Evolutionary conservation across 345 rosid species (phyloP), one percentile per base, ranked within the genome.

Genomic region (Corchorus capsularis): DNA sequence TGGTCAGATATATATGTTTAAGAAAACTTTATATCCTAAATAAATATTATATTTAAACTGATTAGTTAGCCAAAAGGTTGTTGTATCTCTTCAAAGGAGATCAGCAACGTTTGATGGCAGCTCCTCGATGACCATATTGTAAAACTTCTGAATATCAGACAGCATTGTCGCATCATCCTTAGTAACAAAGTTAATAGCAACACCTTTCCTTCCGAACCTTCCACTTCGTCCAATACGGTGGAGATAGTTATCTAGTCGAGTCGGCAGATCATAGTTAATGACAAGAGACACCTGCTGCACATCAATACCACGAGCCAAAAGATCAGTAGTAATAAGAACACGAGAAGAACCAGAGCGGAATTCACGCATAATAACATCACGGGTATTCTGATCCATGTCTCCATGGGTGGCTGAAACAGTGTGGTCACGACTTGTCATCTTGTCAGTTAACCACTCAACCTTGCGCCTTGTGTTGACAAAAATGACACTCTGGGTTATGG

Each of bases 391-490:
- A 1, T 1, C 1, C 27, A 27, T 27, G 0, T 27, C 27, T 27
- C 27, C 27, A 27, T 27, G 27, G 27, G 27, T 27, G 97, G 98
- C 97, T 39, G 97, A 94, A 32, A 94, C 94, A 0, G 97, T 93
- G 82, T 94, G 98, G 84, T 93, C 98, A 72, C 93, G 91, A 84
- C 86, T 77, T 75, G 90, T 73, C 98, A 92, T 87, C 78, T 90
- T 84, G 84, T 90, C 98, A 0, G 98, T 90, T 8, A 94, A 82
- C 97, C 98, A 92, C 76, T 93, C 97, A 0, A 93, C 98, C 89
- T 94, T 94, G 73, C 97, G 91, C 75, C 98, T 76, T 2, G 98
- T 94, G 87, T 94, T 92, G 68, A 92, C 94, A 72, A 94, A 94
- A 75, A 94, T 90, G 64, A 94, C 97, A 57, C 97, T 27, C 27